phyloP scores from a whole-genome alignment of 768 basidiomycete species.

The Pulveroboletus sp. region DNA sequence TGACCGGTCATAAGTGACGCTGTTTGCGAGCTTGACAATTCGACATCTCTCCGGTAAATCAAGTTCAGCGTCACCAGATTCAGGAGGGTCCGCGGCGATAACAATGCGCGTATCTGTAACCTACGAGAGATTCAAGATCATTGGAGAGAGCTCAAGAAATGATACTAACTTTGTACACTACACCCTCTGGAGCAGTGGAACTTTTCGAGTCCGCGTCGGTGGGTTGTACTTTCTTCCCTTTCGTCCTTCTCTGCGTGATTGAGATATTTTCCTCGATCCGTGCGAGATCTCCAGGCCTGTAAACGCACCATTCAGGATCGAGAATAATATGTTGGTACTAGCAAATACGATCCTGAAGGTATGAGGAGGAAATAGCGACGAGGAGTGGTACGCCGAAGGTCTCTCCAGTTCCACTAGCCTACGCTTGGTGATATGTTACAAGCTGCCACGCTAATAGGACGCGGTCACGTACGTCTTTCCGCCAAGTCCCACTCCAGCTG shows the following conservation, averaged over 20 bases:
- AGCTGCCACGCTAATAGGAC: not conserved
- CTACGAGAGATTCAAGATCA: constrained; percentile 33
- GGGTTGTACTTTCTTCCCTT: constrained; percentile 39
- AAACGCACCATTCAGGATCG: constrained; percentile 6
- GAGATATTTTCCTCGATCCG: constrained; percentile 73
- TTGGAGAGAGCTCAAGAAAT: not conserved
- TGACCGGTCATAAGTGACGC: constrained; percentile 85
- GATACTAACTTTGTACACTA: constrained; percentile 72
- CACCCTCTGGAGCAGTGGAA: constrained; percentile 58
- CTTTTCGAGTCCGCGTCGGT: constrained; percentile 38
- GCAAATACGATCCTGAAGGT: constrained; percentile 59
- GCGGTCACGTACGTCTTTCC: constrained; percentile 73
- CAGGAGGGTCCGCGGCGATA: constrained; percentile 69
- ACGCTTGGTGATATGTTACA: constrained; percentile 28
- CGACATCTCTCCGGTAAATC: constrained; percentile 85
- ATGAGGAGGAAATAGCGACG: constrained; percentile 77
- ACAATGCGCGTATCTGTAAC: constrained; percentile 81
- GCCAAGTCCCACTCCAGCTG: constrained; percentile 82
- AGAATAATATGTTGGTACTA: not conserved
- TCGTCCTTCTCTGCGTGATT: constrained; percentile 37
- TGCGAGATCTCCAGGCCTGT: constrained; percentile 85
- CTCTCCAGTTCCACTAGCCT: constrained; percentile 88
- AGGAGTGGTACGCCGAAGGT: constrained; percentile 75
- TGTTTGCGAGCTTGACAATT: constrained; percentile 87
- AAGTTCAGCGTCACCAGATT: constrained; percentile 58